Conservation (phyloP, 75 land plant species). For the Cupressus sempervirens region DNA sequence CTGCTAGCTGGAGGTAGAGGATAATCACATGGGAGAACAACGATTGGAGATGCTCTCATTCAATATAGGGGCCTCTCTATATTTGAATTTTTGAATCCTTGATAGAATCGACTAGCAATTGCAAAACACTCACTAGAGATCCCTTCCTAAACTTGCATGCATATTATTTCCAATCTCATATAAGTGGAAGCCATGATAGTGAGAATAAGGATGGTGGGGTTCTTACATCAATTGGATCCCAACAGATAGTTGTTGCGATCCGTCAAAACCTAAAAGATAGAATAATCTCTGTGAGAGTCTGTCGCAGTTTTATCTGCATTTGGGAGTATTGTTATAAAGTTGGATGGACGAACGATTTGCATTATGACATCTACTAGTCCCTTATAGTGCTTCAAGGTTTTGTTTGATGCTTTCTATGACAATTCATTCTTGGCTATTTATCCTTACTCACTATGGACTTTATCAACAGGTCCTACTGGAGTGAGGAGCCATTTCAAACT, state of each 20-base stretch:
- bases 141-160: slow-evolving; percentile 6
- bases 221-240: slow-evolving; percentile 11
- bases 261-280: slow-evolving; percentile 10
- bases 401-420: slow-evolving; percentile 21
- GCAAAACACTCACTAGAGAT: too few species aligned
- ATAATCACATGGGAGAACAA: too few species aligned
- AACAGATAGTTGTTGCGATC: slow-evolving; percentile 32
- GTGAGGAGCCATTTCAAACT: background rate
- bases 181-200: slow-evolving; percentile 8
- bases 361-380: background rate
- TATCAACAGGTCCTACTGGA: background rate
- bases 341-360: background rate
- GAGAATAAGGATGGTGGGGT: slow-evolving; percentile 14
- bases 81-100: too few species aligned
- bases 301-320: background rate
- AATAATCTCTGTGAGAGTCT: background rate
- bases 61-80: too few species aligned
- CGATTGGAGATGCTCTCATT: too few species aligned
- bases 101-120: too few species aligned
- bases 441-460: background rate
- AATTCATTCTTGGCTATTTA: slow-evolving; percentile 64
- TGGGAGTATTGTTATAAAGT: background rate
- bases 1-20: too few species aligned
- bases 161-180: slow-evolving; percentile 23
- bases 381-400: background rate